Evolutionary conservation across 768 basidiomycete species (phyloP).

Genomic region (Macrolepiota albuminosa): DNA sequence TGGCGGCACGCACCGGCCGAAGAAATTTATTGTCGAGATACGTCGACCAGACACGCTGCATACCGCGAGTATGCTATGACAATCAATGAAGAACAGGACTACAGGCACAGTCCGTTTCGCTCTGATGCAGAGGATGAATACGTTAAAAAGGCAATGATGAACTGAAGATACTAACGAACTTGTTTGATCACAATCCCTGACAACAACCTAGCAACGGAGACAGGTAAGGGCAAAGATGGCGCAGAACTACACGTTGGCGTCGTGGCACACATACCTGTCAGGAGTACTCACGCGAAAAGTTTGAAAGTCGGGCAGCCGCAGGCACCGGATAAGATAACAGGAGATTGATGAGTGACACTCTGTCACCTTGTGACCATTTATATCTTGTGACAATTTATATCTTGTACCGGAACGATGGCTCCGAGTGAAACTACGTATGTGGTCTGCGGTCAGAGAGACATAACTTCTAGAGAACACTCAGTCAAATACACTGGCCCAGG

Average conservation of each 20-base stretch:
- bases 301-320: background rate
- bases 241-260: background rate
- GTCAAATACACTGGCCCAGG: no score
- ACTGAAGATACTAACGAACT: background rate
- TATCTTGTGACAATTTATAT: no score
- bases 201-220: background rate
- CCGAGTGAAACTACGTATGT: no score
- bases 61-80: slow-evolving; percentile 12
- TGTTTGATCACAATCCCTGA: background rate
- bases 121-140: background rate
- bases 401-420: no score
- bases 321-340: no score
- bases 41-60: slow-evolving; percentile 52
- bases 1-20: slow-evolving; percentile 16
- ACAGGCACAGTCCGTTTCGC: background rate
- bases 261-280: background rate
- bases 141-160: background rate
- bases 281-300: no score
- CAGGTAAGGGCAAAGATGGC: background rate
- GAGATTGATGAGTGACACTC: background rate
- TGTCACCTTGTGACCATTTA: background rate
- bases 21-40: slow-evolving; percentile 33
- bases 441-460: no score
- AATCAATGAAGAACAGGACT: background rate
- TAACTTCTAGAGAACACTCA: no score